Conservation (phyloP, 2,329 filamentous ascomycete species). For the Daldinia sp. region DNA sequence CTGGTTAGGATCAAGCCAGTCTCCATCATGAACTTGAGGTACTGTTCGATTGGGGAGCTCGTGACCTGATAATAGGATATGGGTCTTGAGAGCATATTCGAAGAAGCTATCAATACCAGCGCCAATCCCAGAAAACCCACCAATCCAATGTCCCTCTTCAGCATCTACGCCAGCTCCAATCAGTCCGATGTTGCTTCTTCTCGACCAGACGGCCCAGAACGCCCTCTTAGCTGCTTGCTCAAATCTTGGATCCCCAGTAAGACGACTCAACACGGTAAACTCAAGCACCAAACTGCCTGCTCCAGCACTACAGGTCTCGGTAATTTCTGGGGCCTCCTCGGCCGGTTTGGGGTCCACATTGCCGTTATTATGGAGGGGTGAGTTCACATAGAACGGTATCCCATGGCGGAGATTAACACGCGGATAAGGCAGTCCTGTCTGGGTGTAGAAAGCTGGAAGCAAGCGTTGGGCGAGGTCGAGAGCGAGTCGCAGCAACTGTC, state of each 20-base stretch:
- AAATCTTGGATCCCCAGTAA: conserved; percentile 89
- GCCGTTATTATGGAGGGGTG: conserved; percentile 75
- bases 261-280: conserved; percentile 87
- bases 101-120: conserved; percentile 99
- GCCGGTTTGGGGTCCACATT: conserved; percentile 56
- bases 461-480: conserved; percentile 85
- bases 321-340: conserved; percentile 74
- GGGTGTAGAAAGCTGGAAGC: conserved; percentile 90
- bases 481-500: conserved; percentile 89
- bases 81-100: conserved; percentile 95
- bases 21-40: conserved; percentile 53
- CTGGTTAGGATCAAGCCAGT: conserved; percentile 73
- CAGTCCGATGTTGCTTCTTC: conserved; percentile 85
- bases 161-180: conserved; percentile 94
- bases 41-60: conserved; percentile 66
- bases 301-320: conserved; percentile 95
- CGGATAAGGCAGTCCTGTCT: conserved; percentile 93
- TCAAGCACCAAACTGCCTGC: conserved; percentile 96
- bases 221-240: conserved; percentile 90
- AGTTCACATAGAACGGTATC: conserved; percentile 92
- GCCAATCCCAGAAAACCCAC: conserved; percentile 90
- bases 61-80: conserved; percentile 87
- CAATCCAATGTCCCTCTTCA: conserved; percentile 90
- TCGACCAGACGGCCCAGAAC: conserved; percentile 97
- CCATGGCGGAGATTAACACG: conserved; percentile 91